Percentiles rank a stretch among this genome's conserved stretches.
phyloP scores from a whole-genome alignment of 306 rosid species.

The Prunus fruticosa region DNA sequence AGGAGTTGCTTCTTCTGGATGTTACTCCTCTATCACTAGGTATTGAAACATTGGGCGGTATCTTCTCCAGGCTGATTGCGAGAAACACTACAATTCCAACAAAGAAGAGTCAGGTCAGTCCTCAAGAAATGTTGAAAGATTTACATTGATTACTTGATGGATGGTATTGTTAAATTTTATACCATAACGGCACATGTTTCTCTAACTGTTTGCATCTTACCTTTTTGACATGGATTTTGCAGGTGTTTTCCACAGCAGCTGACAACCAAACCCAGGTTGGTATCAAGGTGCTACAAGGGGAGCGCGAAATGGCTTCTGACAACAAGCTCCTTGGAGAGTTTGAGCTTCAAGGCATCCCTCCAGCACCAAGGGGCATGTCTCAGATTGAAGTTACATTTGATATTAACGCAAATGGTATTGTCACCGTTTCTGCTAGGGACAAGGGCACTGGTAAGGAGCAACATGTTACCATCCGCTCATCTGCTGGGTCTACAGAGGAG shows the following conservation, averaged over 20 bases:
- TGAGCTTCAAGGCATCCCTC: slow-evolving; percentile 83
- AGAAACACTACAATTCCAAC: slow-evolving; percentile 92
- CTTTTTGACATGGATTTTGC: not conserved
- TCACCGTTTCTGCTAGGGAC: slow-evolving; percentile 90
- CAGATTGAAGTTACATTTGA: slow-evolving; percentile 94
- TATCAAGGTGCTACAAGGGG: slow-evolving; percentile 89
- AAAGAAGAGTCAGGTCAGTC: slow-evolving; percentile 80
- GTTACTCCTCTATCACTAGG: slow-evolving; percentile 90
- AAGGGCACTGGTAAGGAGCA: slow-evolving; percentile 91
- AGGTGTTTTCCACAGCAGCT: slow-evolving; percentile 90
- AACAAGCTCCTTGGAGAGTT: slow-evolving; percentile 86
- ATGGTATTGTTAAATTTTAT: too few relatives aligned
- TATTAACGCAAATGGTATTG: slow-evolving; percentile 91
- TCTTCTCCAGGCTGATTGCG: slow-evolving; percentile 74
- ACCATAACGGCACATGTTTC: not conserved
- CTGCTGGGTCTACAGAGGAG: slow-evolving; percentile 76
- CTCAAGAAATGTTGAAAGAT: not conserved
- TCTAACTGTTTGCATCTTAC: not conserved
- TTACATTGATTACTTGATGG: not conserved
- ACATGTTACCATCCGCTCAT: slow-evolving; percentile 78
- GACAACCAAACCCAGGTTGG: slow-evolving; percentile 92
- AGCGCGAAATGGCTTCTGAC: slow-evolving; percentile 89
- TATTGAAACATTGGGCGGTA: slow-evolving; percentile 91
- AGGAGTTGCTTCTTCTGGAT: slow-evolving; percentile 79
- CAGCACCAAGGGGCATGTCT: slow-evolving; percentile 83